These are phyloP conservation scores for Pisolithus albus DNA, from an alignment of 768 basidiomycete genomes.

Conservation along the genomic window DNA sequence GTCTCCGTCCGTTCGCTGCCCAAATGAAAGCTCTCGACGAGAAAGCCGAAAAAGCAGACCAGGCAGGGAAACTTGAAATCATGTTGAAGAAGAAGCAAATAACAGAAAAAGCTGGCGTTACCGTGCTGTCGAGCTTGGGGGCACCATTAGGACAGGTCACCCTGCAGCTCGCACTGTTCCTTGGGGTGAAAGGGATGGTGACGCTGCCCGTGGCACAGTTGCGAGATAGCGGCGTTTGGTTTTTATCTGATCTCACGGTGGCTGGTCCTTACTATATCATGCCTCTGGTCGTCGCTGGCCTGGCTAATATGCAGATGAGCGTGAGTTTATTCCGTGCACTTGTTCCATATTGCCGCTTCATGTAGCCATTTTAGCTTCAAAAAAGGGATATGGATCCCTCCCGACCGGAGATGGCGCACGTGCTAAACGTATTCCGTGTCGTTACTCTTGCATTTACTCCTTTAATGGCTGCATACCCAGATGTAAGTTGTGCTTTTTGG, in stretches of 20 bases:
- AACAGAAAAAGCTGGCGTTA: constrained; percentile 60
- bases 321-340: constrained; percentile 35
- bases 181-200: constrained; percentile 68
- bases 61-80: constrained; percentile 35
- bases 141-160: constrained; percentile 65
- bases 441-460: constrained; percentile 47
- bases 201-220: constrained; percentile 68
- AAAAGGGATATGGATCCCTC: constrained; percentile 49
- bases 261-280: constrained; percentile 73
- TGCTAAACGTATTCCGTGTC: constrained; percentile 61
- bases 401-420: constrained; percentile 52
- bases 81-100: constrained; percentile 44
- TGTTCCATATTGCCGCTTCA: not conserved
- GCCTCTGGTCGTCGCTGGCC: constrained; percentile 50
- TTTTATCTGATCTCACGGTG: constrained; percentile 70
- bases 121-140: constrained; percentile 46
- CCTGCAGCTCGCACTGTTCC: constrained; percentile 76
- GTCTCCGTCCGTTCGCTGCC: constrained; percentile 30
- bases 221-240: constrained; percentile 63
- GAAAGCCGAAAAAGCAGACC: constrained; percentile 33
- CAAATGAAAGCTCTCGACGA: constrained; percentile 50
- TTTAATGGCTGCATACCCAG: constrained; percentile 53
- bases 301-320: constrained; percentile 63
- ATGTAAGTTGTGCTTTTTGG: constrained; percentile 39
- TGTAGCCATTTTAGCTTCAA: constrained; percentile 28